phyloP scores from a whole-genome alignment of 2,329 filamentous ascomycete species.

The Aspergillus fumigatiaffinis region DNA sequence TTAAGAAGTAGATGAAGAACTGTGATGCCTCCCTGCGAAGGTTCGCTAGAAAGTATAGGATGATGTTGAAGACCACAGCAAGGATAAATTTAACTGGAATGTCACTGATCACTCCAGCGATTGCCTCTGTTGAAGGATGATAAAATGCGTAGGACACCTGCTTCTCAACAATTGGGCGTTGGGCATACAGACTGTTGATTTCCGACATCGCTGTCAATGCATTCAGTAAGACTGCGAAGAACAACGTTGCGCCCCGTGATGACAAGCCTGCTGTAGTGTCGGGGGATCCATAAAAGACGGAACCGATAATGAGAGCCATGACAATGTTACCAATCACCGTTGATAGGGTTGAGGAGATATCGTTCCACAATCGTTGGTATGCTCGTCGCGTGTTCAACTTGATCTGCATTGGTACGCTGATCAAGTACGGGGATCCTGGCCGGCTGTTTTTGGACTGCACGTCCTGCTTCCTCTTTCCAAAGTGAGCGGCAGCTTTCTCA shows the following conservation, averaged over 20 bases:
- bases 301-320: slow-evolving; percentile 72
- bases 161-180: slow-evolving; percentile 26
- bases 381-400: slow-evolving; percentile 74
- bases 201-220: slow-evolving; percentile 57
- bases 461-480: slow-evolving; percentile 32
- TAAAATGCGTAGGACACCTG: slow-evolving; percentile 29
- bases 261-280: slow-evolving; percentile 66
- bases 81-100: slow-evolving; percentile 74
- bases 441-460: slow-evolving; percentile 46
- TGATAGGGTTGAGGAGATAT: slow-evolving; percentile 67
- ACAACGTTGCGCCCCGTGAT: slow-evolving; percentile 70
- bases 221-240: slow-evolving; percentile 83
- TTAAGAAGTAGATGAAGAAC: slow-evolving; percentile 83
- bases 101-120: slow-evolving; percentile 19
- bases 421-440: slow-evolving; percentile 70
- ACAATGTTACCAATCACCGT: slow-evolving; percentile 61
- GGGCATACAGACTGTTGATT: slow-evolving; percentile 40
- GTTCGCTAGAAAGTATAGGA: slow-evolving; percentile 82
- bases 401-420: slow-evolving; percentile 69
- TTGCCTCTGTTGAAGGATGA: slow-evolving; percentile 19
- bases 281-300: slow-evolving; percentile 73
- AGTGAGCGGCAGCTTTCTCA: slow-evolving; percentile 24
- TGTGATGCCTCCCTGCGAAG: slow-evolving; percentile 66
- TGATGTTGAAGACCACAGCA: slow-evolving; percentile 69
- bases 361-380: slow-evolving; percentile 69